Evolutionary conservation across 2,329 filamentous ascomycete species (phyloP).

Genomic region (Aspergillus fumigatiaffinis): DNA sequence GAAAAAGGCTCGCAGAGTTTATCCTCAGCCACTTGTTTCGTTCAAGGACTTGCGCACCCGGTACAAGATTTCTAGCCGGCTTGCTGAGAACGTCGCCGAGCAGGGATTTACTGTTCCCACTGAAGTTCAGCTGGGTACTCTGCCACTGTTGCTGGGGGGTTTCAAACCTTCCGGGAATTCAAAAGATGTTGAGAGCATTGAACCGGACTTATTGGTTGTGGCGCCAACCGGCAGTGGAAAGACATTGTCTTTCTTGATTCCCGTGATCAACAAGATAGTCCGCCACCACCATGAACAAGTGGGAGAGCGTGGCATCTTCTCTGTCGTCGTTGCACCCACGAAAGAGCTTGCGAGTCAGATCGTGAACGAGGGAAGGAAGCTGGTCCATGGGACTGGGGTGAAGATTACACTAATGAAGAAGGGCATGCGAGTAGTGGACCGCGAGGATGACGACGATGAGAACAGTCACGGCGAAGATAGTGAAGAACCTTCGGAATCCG

Average conservation of each 20-base stretch:
- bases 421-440: constrained; percentile 65
- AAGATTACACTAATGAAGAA: constrained; percentile 80
- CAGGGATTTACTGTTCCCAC: constrained; percentile 87
- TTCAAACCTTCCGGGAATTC: constrained; percentile 39
- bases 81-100: constrained; percentile 74
- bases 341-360: constrained; percentile 80
- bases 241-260: constrained; percentile 88
- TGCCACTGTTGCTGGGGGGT: constrained; percentile 69
- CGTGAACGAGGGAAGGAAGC: constrained; percentile 75
- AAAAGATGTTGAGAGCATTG: constrained; percentile 24
- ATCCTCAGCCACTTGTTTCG: constrained; percentile 72
- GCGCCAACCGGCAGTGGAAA: constrained; percentile 97
- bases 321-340: constrained; percentile 73
- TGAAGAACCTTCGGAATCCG: constrained; percentile 36
- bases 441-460: constrained; percentile 38
- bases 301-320: constrained; percentile 57
- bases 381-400: constrained; percentile 71
- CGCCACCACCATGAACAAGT: constrained; percentile 49
- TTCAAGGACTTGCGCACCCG: constrained; percentile 68
- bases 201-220: constrained; percentile 76
- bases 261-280: constrained; percentile 73
- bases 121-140: constrained; percentile 82
- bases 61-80: constrained; percentile 68
- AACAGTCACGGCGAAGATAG: constrained; percentile 39
- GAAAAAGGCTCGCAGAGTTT: constrained; percentile 56